Evolutionary conservation across 1,284 basidiomycete genomes (phyloP).

Genomic region (Ceratorhiza oryzae-sativae): DNA sequence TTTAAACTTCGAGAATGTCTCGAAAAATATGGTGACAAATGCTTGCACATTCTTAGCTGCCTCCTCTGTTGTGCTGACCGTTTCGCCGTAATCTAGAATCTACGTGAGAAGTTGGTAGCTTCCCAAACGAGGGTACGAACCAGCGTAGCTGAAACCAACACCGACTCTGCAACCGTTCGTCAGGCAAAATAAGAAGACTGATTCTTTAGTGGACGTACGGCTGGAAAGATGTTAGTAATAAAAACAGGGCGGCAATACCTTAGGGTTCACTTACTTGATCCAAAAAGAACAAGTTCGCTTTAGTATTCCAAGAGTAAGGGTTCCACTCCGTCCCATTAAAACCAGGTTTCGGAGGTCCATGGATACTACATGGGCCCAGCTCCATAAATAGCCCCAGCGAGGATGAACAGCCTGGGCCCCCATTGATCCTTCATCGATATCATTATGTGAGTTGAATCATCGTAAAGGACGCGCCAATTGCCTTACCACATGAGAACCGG

Average conservation of each 20-base stretch:
- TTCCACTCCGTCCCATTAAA: slow-evolving; percentile 62
- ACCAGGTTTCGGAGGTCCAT: slow-evolving; percentile 43
- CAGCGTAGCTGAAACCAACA: slow-evolving; percentile 29
- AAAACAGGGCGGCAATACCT: too few species aligned
- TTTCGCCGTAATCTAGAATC: slow-evolving; percentile 66
- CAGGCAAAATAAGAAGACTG: neutral
- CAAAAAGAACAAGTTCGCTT: slow-evolving; percentile 74
- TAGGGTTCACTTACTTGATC: slow-evolving; percentile 68
- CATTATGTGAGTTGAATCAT: slow-evolving; percentile 48
- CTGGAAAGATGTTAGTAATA: too few species aligned
- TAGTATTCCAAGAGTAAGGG: slow-evolving; percentile 68
- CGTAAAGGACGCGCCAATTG: neutral
- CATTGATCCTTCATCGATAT: slow-evolving; percentile 76
- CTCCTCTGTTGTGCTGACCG: slow-evolving; percentile 72
- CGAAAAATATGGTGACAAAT: slow-evolving; percentile 77
- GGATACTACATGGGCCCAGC: slow-evolving; percentile 57
- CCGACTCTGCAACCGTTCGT: neutral
- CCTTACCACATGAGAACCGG: slow-evolving; percentile 39
- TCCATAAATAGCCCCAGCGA: slow-evolving; percentile 73
- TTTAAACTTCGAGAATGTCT: slow-evolving; percentile 60
- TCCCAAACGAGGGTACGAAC: neutral
- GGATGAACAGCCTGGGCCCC: slow-evolving; percentile 64
- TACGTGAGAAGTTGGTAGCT: neutral
- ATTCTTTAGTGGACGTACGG: slow-evolving; percentile 1
- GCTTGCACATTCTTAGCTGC: slow-evolving; percentile 74